Evolutionary conservation across 1,284 basidiomycete genomes (phyloP).

Genomic region (Puccinia triticina): DNA sequence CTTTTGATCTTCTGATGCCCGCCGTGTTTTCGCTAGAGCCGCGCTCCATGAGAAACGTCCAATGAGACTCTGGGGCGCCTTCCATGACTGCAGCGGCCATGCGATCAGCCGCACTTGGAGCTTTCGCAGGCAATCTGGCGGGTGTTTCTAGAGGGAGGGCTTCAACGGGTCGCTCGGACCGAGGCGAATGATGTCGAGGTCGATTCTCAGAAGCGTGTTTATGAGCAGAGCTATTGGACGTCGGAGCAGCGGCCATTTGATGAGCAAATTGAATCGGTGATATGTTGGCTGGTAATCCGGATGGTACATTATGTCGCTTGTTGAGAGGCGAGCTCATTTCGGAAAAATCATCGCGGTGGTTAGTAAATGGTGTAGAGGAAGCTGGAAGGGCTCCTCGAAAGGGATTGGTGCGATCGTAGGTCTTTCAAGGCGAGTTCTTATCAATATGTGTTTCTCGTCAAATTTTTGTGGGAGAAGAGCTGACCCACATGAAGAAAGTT

Average conservation of each 20-base stretch:
- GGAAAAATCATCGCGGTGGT: conserved; percentile 20
- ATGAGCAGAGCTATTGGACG: conserved; percentile 1
- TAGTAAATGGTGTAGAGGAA: conserved; percentile 30
- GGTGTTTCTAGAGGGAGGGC: conserved; percentile 3
- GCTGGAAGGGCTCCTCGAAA: conserved; percentile 20
- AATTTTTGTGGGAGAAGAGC: neutral
- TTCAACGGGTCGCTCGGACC: conserved; percentile 5
- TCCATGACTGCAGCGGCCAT: conserved; percentile 49
- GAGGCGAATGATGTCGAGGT: conserved; percentile 6
- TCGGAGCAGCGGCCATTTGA: conserved; percentile 3
- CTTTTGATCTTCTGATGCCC: conserved; percentile 45
- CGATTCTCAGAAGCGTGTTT: neutral
- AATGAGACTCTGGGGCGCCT: conserved; percentile 42
- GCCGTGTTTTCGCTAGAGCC: conserved; percentile 5
- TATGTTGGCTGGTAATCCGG: conserved; percentile 5
- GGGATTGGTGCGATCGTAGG: conserved; percentile 8
- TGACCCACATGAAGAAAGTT: neutral
- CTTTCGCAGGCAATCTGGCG: conserved; percentile 15
- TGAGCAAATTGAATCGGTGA: conserved; percentile 2
- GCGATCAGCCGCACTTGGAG: conserved; percentile 37
- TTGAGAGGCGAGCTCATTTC: conserved; percentile 37
- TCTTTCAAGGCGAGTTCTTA: neutral
- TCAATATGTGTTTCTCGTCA: neutral
- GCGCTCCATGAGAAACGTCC: conserved; percentile 29
- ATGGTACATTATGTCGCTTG: conserved; percentile 21